Evolutionary conservation across 1,284 basidiomycete genomes (phyloP).

Genomic region (Tylopilus sp.): DNA sequence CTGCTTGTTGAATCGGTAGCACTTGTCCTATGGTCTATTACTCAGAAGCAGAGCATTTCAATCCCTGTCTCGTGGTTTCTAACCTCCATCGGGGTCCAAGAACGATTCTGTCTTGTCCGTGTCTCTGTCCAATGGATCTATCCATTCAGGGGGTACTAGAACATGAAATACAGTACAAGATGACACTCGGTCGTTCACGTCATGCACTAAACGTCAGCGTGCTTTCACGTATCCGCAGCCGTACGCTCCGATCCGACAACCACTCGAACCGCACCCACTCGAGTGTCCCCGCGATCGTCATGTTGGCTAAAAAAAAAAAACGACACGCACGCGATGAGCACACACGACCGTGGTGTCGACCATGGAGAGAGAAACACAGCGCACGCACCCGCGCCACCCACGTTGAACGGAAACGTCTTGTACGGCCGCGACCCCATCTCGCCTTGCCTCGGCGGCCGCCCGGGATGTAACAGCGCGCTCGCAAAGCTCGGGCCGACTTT

Average conservation of each 20-base stretch:
- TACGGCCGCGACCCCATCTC: conserved; percentile 78
- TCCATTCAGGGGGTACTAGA: no score
- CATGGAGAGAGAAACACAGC: not conserved
- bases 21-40: no score
- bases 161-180: no score
- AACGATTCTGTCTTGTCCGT: no score
- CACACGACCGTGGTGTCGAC: no score
- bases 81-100: no score
- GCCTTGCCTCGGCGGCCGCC: conserved; percentile 89
- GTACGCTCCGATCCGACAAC: conserved; percentile 78
- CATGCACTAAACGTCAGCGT: conserved; percentile 81
- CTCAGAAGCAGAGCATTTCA: no score
- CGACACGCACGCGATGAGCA: no score
- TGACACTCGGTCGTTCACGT: not conserved
- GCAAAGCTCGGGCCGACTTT: conserved; percentile 85
- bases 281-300: conserved; percentile 70
- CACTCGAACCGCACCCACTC: conserved; percentile 80
- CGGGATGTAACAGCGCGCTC: conserved; percentile 83
- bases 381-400: conserved; percentile 59
- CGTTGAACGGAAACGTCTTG: conserved; percentile 78
- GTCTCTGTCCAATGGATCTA: no score
- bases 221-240: conserved; percentile 77
- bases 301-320: conserved; percentile 35
- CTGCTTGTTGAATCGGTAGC: no score
- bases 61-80: no score